A percentile compares a stretch with the other conserved stretches of the same genome.
phyloP scores from a whole-genome alignment of 257 asterid species.

The Fraxinus excelsior region DNA sequence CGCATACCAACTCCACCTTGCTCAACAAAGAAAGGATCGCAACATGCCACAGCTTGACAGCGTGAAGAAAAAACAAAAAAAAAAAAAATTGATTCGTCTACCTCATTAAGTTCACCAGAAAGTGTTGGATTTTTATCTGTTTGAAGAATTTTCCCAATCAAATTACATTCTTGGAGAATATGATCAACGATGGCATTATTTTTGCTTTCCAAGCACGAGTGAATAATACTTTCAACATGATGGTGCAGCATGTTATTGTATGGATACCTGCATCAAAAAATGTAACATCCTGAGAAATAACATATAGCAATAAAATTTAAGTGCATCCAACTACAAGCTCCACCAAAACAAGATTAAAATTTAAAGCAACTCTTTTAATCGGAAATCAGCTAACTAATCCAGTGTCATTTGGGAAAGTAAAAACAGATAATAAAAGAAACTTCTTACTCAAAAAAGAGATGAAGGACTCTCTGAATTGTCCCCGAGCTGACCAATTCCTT shows the following conservation, averaged over 20 bases:
- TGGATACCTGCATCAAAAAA: constrained; percentile 65
- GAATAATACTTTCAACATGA: constrained; percentile 89
- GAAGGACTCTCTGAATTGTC: constrained; percentile 70
- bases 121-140: constrained; percentile 63
- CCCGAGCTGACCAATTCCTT: constrained; percentile 81
- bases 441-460: constrained; percentile 91
- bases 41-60: not conserved
- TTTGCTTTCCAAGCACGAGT: constrained; percentile 87
- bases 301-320: constrained; percentile 3
- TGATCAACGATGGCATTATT: constrained; percentile 58
- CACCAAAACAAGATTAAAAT: not conserved
- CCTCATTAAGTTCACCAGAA: constrained; percentile 63
- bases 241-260: constrained; percentile 93
- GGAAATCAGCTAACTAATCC: not conserved
- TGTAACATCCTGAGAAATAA: constrained; percentile 18
- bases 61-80: not conserved
- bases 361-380: not conserved
- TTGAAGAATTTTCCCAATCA: constrained; percentile 74
- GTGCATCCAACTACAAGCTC: constrained; percentile 13
- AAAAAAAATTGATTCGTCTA: constrained; percentile 21
- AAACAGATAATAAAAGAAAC: constrained; percentile 15
- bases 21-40: not conserved
- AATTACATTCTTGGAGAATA: constrained; percentile 69
- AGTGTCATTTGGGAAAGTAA: not conserved
- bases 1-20: not conserved